Percentiles rank a stretch among this genome's conserved stretches.
Evolutionary conservation across 1,139 yeast species (phyloP).

Genomic region (Debaryomycetaceae sp.): DNA sequence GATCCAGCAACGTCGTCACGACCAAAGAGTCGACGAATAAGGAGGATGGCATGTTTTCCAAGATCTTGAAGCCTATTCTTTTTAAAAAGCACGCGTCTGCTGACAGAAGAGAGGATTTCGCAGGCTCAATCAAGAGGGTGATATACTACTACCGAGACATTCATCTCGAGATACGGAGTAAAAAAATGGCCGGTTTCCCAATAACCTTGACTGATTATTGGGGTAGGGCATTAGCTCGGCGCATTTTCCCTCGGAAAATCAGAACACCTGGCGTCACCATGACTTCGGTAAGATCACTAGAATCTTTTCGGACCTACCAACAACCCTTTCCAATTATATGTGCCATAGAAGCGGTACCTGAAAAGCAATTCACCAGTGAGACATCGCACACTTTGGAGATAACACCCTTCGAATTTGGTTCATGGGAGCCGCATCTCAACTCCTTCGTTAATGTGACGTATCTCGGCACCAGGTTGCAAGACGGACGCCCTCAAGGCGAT

Average conservation of each 20-base stretch:
- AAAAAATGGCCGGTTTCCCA: conserved; percentile 49
- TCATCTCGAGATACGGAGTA: conserved; percentile 49
- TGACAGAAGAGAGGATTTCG: not conserved
- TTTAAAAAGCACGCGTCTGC: too few species aligned
- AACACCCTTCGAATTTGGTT: conserved; percentile 67
- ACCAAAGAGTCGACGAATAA: not conserved
- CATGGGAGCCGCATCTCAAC: conserved; percentile 52
- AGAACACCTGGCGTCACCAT: conserved; percentile 33
- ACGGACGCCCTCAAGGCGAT: conserved; percentile 25
- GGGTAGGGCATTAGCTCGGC: conserved; percentile 57
- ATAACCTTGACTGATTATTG: conserved; percentile 64
- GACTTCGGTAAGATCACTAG: conserved; percentile 17
- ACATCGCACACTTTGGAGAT: conserved; percentile 45
- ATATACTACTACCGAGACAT: conserved; percentile 46
- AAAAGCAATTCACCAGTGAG: conserved; percentile 13
- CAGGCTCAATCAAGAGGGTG: conserved; percentile 19
- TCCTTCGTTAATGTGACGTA: conserved; percentile 51
- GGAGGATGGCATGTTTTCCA: not conserved
- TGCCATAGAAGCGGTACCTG: conserved; percentile 30
- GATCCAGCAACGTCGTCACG: not conserved
- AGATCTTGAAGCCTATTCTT: conserved; percentile 6
- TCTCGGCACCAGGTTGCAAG: conserved; percentile 47
- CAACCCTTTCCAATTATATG: conserved; percentile 44
- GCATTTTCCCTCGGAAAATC: conserved; percentile 35
- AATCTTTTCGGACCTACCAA: conserved; percentile 18